Base-by-base conservation (phyloP, 2,329 filamentous ascomycete genomes). In the Hymenoscyphus fraxineus region DNA sequence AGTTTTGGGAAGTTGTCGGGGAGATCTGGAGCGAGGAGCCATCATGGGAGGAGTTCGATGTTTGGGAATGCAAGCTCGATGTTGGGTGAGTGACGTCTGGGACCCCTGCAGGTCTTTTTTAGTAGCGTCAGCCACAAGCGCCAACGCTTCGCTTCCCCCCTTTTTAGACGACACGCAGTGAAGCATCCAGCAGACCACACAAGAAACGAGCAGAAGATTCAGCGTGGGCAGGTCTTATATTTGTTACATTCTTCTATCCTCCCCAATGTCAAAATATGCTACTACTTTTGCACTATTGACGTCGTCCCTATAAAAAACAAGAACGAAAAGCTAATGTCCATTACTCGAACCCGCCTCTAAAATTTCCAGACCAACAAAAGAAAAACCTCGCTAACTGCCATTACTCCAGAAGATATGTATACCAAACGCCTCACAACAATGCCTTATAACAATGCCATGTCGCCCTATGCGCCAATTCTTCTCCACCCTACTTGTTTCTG, bases 51-150 rank as follows among this genome's bases (percentile, higher is more conserved):
- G 58, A 55, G 64, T 58, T 57, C 62, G 64, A 66, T 66, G 56
- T 63, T 58, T 68, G 38, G 64, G 57, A 41, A 64, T 64, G 59
- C 40, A 59, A 60, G 39, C 31, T 65, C 64, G 64, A 66, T 60
- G 70, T 65, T 60, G 51, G 65, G 58, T 57, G 66, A 66, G 70
- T 73, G 71, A 73, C 72, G 72, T 73, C 67, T 66, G 63, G 62
- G 6, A 59, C 59, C 3, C 59, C 59, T 54, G 41, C 35, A 13
- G 51, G 9, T 54, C 16, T 51, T 27, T 27, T 27, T 27, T 27
- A 27, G 27, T 35, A 35, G 35, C 35, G 35, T 35, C 47, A 54
- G 47, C 47, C 47, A 54, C 19, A 51, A 27, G 27, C 27, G 27
- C 27, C 27, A 27, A 27, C 27, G 27, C 2, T 27, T 27, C 27